These are phyloP conservation scores for Suhomyces faveliae DNA, from an alignment of 805 yeast genomes.

Conservation along the genomic window DNA sequence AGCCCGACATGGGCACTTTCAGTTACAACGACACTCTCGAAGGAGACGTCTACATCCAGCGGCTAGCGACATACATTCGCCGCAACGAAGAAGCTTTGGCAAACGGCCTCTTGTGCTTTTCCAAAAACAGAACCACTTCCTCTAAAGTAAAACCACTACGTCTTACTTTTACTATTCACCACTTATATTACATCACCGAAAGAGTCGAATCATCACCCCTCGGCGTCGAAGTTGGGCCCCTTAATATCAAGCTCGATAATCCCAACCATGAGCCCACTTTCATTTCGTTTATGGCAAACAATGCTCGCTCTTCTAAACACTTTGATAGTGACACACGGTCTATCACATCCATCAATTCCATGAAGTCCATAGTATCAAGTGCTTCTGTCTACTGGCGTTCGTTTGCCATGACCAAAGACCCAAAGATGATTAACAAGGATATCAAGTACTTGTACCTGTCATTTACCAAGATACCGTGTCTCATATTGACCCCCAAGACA, in stretches of 20 bases:
- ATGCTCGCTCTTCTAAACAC: slow-evolving; percentile 43
- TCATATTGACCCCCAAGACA: slow-evolving; percentile 57
- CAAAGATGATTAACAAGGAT: slow-evolving; percentile 48
- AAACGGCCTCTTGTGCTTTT: slow-evolving; percentile 55
- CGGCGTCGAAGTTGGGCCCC: slow-evolving; percentile 58
- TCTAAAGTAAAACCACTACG: slow-evolving; percentile 50
- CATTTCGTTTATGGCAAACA: slow-evolving; percentile 60
- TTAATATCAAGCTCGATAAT: slow-evolving; percentile 57
- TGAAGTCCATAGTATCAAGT: slow-evolving; percentile 48
- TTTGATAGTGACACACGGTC: slow-evolving; percentile 47
- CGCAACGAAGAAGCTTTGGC: slow-evolving; percentile 59
- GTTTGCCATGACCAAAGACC: slow-evolving; percentile 36
- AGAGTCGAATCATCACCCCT: slow-evolving; percentile 49
- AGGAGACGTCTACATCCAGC: slow-evolving; percentile 57
- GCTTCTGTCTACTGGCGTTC: slow-evolving; percentile 44
- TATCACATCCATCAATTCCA: slow-evolving; percentile 57
- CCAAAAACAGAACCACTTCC: slow-evolving; percentile 30
- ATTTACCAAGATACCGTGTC: slow-evolving; percentile 64
- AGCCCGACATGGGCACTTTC: slow-evolving; percentile 21
- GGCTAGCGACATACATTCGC: slow-evolving; percentile 51
- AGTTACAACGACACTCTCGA: slow-evolving; percentile 41
- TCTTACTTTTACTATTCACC: slow-evolving; percentile 59
- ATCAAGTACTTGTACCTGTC: slow-evolving; percentile 58
- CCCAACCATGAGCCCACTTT: slow-evolving; percentile 53
- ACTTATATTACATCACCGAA: slow-evolving; percentile 59